These are phyloP conservation scores for Neurospora pannonica DNA, from an alignment of 495 filamentous ascomycete genomes.

Conservation along the genomic window DNA sequence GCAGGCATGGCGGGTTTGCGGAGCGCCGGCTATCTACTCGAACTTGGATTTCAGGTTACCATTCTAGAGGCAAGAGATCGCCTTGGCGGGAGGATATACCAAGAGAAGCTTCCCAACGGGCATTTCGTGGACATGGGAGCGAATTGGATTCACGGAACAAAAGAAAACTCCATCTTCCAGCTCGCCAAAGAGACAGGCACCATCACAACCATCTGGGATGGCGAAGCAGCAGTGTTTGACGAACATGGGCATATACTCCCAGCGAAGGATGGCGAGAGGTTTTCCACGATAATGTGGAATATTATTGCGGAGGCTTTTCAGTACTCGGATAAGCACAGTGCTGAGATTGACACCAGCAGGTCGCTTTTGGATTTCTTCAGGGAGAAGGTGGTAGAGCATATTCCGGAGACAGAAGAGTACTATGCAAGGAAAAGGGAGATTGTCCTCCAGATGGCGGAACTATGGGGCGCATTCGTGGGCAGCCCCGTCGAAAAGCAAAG, in stretches of 20 bases:
- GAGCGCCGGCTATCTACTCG: constrained; percentile 72
- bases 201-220: constrained; percentile 47
- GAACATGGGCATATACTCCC: constrained; percentile 51
- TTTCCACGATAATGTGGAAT: constrained; percentile 62
- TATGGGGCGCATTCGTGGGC: constrained; percentile 88
- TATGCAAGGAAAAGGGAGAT: constrained; percentile 39
- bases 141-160: constrained; percentile 92
- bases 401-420: constrained; percentile 37
- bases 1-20: constrained; percentile 81
- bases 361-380: constrained; percentile 75
- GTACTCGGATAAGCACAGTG: constrained; percentile 60
- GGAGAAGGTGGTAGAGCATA: constrained; percentile 45
- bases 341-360: constrained; percentile 51
- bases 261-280: constrained; percentile 39
- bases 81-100: constrained; percentile 68
- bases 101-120: constrained; percentile 36
- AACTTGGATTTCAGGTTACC: constrained; percentile 71
- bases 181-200: constrained; percentile 64
- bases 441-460: constrained; percentile 54
- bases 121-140: constrained; percentile 60
- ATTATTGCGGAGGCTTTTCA: constrained; percentile 70
- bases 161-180: constrained; percentile 73
- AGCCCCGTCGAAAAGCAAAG: constrained; percentile 69
- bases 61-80: constrained; percentile 79
- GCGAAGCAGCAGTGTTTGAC: constrained; percentile 49